Evolutionary conservation across 1,284 basidiomycete species (phyloP), one percentile per base, ranked within the genome.

Genomic region (Agroathelia rolfsii): DNA sequence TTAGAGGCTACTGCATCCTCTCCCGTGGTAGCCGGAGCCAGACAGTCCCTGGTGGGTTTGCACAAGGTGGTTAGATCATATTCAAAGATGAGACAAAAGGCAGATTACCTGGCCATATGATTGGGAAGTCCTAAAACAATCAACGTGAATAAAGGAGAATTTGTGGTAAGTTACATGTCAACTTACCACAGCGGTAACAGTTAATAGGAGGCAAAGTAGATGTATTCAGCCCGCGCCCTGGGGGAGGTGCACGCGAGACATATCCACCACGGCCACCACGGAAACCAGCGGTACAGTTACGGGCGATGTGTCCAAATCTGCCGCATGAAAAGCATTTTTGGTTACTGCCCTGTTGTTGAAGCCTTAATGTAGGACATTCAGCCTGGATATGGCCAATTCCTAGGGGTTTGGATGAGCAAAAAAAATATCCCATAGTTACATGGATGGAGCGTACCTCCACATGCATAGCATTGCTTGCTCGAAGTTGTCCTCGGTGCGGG

Each of bases 321-420:
- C 83, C 82, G 50, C 83, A 87, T 55, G 86, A 84, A 55, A 86
- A 90, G 58, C 87, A 92, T 59, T 87, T 88, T 58, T 82, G 78
- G 46, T 66, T 72, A 40, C 59, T 66, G 41, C 62, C 60, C 39
- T 66, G 40, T 41, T 50, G 66, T 48, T 71, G 76, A 34, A 78
- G 60, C 49, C 85, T 75, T 50, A 87, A 58, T 50, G 73, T 88
- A 9, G 89, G 88, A 50, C 88, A 93, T 53, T 92, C 88, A 28
- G 84, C 80, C 50, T 73, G 70, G 40, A n/a, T n/a, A n/a, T n/a
- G n/a, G n/a, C n/a, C n/a, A n/a, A n/a, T n/a, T n/a, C n/a, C n/a
- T n/a, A n/a, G n/a, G n/a, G n/a, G n/a, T n/a, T n/a, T n/a, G n/a
- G n/a, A n/a, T 67, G 37, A 16, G 18, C n/a, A 30, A 15, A 18